phyloP scores from a whole-genome alignment of 768 basidiomycete species.

The Pleurotus platypus region DNA sequence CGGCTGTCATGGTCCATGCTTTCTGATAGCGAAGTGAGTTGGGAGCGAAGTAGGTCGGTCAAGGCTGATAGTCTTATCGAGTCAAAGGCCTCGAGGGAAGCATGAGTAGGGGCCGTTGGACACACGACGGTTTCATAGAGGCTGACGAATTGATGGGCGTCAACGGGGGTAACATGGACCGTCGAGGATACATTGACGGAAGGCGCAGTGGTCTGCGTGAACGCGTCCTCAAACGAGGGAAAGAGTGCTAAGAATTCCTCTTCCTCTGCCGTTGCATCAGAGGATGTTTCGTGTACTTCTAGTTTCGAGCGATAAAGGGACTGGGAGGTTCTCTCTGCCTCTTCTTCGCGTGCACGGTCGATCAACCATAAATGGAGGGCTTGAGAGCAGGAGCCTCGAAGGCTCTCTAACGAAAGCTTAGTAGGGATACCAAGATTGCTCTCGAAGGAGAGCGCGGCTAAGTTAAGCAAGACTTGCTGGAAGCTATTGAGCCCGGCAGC shows the following conservation, averaged over 20 bases:
- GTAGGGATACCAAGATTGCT: slow-evolving; percentile 35
- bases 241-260: slow-evolving; percentile 82
- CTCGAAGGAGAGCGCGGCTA: slow-evolving; percentile 47
- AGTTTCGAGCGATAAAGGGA: slow-evolving; percentile 74
- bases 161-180: slow-evolving; percentile 26
- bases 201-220: slow-evolving; percentile 28
- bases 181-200: slow-evolving; percentile 10
- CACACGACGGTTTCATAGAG: slow-evolving; percentile 47
- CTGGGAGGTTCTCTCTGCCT: slow-evolving; percentile 57
- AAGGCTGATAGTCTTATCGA: slow-evolving; percentile 28
- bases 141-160: slow-evolving; percentile 36
- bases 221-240: slow-evolving; percentile 71
- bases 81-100: slow-evolving; percentile 7
- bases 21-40: slow-evolving; percentile 28
- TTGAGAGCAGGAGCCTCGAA: slow-evolving; percentile 64
- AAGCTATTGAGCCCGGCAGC: slow-evolving; percentile 31
- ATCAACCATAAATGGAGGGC: slow-evolving; percentile 79
- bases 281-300: slow-evolving; percentile 46
- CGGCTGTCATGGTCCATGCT: slow-evolving; percentile 49
- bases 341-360: slow-evolving; percentile 67
- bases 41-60: slow-evolving; percentile 26
- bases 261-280: slow-evolving; percentile 77
- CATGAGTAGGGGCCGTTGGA: neutral
- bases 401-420: slow-evolving; percentile 21
- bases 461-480: slow-evolving; percentile 38